phyloP scores from a whole-genome alignment of 208 protist species.

The Acanthamoeba rhysodes region DNA sequence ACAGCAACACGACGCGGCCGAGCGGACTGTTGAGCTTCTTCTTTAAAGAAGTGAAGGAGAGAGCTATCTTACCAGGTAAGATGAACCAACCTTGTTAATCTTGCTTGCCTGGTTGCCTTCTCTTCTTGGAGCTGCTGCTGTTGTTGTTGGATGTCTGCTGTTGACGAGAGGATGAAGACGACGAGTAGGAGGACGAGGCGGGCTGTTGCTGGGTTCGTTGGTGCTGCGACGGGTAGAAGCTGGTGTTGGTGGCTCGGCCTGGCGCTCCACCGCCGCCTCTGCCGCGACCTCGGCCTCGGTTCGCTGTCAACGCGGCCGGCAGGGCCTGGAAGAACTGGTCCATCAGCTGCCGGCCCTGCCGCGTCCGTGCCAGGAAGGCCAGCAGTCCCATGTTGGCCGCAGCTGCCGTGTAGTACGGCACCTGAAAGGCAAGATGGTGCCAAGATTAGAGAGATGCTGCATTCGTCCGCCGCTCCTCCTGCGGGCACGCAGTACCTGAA shows the following conservation, averaged over 20 bases:
- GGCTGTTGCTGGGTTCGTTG: neutral
- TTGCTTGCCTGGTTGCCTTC: neutral
- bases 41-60: too few species aligned
- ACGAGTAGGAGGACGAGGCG: neutral
- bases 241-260: neutral
- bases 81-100: too few species aligned
- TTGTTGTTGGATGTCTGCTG: too few species aligned
- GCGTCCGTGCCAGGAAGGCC: conserved; percentile 30
- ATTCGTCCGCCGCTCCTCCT: too few species aligned
- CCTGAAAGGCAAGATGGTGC: neutral
- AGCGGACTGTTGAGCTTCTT: neutral
- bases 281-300: neutral
- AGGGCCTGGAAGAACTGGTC: conserved; percentile 43
- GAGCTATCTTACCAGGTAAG: too few species aligned
- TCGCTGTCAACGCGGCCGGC: neutral
- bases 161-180: too few species aligned
- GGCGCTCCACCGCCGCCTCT: neutral
- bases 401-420: conserved; percentile 38
- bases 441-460: neutral
- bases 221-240: neutral
- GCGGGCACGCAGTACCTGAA: conserved; percentile 60
- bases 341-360: conserved; percentile 14
- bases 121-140: neutral
- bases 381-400: conserved; percentile 21
- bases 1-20: neutral